These are phyloP conservation scores for Nicotiana knightiana DNA, from an alignment of 257 asterid species.

Conservation along the genomic window DNA sequence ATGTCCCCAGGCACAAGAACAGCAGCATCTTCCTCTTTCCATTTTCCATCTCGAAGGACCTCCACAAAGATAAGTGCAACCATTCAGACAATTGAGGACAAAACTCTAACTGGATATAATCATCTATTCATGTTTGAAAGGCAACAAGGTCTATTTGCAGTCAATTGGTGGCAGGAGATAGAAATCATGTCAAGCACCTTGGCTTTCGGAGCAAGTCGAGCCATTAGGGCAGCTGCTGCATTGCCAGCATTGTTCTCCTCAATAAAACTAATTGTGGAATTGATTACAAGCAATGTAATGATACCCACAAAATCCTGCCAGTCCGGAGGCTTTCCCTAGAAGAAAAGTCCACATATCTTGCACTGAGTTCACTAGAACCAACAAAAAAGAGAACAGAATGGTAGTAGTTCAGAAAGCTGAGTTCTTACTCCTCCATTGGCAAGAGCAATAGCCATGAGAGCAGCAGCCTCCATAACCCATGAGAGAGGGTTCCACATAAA, in stretches of 20 bases:
- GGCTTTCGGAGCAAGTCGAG: conserved; percentile 94
- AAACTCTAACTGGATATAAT: neutral
- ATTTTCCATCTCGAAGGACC: conserved; percentile 94
- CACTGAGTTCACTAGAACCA: neutral
- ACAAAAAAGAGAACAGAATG: neutral
- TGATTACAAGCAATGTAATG: conserved; percentile 77
- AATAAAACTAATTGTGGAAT: conserved; percentile 89
- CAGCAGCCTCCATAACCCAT: conserved; percentile 99
- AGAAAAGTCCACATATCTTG: conserved; percentile 10
- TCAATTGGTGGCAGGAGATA: neutral
- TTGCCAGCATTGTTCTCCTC: conserved; percentile 99
- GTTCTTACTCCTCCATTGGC: conserved; percentile 95
- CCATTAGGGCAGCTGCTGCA: conserved; percentile 99
- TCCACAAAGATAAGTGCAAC: conserved; percentile 20
- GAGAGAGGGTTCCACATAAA: conserved; percentile 99
- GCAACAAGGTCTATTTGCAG: neutral
- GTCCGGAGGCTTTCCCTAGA: conserved; percentile 96
- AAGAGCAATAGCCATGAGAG: conserved; percentile 97
- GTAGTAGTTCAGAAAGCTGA: neutral
- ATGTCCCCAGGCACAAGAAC: conserved; percentile 89
- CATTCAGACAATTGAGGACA: neutral
- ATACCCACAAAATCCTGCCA: conserved; percentile 99
- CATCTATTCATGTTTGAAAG: neutral
- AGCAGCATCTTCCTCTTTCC: conserved; percentile 87
- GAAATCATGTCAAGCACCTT: conserved; percentile 36